Percentiles rank a stretch among this genome's conserved stretches.
phyloP scores from a whole-genome alignment of 2,329 filamentous ascomycete species.

The Parastagonospora avenae region DNA sequence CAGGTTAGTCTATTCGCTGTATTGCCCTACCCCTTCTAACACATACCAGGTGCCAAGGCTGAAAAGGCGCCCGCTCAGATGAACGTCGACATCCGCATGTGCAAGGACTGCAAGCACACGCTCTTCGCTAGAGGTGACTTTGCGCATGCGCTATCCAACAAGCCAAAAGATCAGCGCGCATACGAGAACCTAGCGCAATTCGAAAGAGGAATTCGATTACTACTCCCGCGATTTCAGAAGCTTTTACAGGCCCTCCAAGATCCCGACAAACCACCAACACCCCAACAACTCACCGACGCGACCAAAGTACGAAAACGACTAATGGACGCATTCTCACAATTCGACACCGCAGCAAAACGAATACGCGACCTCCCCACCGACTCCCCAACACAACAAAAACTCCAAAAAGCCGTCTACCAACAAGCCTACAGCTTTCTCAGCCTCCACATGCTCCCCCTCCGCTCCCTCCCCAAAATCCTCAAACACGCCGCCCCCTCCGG shows the following conservation, averaged over 20 bases:
- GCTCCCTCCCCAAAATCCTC: constrained; percentile 53
- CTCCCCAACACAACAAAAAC: constrained; percentile 71
- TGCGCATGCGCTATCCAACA: constrained; percentile 67
- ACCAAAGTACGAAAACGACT: constrained; percentile 87
- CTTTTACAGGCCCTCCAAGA: constrained; percentile 75
- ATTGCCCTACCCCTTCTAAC: neutral
- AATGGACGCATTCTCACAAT: constrained; percentile 87
- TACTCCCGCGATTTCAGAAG: constrained; percentile 84
- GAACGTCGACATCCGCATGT: constrained; percentile 85
- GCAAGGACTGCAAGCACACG: constrained; percentile 80
- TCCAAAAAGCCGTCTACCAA: constrained; percentile 83
- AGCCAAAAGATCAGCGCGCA: constrained; percentile 75
- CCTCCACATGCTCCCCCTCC: constrained; percentile 87
- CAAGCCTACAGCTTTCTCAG: constrained; percentile 84
- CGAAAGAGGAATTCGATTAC: constrained; percentile 79
- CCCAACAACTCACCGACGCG: constrained; percentile 79
- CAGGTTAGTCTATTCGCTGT: constrained; percentile 55
- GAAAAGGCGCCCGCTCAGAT: constrained; percentile 60
- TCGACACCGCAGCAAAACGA: constrained; percentile 79
- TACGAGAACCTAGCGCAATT: constrained; percentile 88
- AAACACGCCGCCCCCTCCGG: constrained; percentile 62
- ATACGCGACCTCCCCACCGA: constrained; percentile 78
- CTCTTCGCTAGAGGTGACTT: constrained; percentile 80
- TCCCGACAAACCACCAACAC: constrained; percentile 67
- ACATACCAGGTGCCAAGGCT: constrained; percentile 37